Percentiles rank a stretch among this genome's conserved stretches.
Conservation (phyloP, 805 yeast species). For the Komagataella phaffii region DNA sequence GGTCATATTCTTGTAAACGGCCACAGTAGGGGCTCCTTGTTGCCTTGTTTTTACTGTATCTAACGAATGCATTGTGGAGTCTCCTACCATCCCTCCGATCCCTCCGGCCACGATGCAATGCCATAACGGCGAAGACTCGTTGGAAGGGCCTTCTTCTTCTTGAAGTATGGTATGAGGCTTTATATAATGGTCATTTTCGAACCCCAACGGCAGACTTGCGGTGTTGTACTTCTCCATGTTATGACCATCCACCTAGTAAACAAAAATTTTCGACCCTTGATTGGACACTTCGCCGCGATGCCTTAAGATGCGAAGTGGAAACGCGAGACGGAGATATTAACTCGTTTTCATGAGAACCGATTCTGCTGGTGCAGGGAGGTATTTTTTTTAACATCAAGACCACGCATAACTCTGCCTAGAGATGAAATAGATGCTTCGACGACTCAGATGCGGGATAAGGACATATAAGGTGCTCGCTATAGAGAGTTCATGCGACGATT, state of each 20-base stretch:
- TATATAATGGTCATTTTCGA: background rate
- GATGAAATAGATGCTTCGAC: background rate
- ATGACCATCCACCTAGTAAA: background rate
- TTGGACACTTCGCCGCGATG: background rate
- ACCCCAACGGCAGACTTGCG: background rate
- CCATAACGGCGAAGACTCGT: constrained; percentile 26
- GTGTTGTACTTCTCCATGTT: background rate
- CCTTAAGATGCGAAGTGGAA: background rate
- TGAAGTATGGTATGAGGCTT: background rate
- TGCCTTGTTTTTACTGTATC: constrained; percentile 97
- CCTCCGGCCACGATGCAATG: constrained; percentile 83
- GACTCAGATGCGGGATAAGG: constrained; percentile 8
- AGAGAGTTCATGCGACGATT: constrained; percentile 92
- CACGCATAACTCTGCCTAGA: background rate
- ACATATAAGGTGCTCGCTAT: constrained; percentile 64
- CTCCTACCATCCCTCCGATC: constrained; percentile 89
- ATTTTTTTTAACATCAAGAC: background rate
- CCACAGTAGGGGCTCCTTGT: constrained; percentile 72
- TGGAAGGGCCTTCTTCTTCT: background rate
- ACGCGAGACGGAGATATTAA: background rate
- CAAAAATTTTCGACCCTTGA: background rate
- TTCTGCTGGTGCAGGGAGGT: background rate
- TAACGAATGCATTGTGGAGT: constrained; percentile 83
- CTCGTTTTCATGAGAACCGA: background rate
- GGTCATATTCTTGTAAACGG: constrained; percentile 61